Base-by-base conservation (phyloP, 2,329 filamentous ascomycete species). In the Bipolaris zeicola region DNA sequence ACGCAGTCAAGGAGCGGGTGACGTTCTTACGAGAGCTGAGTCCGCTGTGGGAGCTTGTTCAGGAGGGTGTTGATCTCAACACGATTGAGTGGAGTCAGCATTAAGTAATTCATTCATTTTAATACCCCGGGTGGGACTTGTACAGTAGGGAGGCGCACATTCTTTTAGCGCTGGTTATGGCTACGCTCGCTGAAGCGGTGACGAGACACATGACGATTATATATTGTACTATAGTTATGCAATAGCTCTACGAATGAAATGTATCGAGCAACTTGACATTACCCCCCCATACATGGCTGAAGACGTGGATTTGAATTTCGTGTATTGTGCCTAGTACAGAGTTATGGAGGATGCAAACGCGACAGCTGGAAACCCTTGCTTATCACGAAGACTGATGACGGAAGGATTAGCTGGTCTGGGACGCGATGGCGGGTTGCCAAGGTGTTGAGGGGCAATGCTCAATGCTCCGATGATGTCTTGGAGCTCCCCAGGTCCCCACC, bases 51-150 rank as follows among this genome's bases (percentile, higher is more conserved):
- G 95, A 99, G 79, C 80, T 99, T 63, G 95, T 99, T 11, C 95
- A 99, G 79, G 95, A 99, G 77, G 95, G 95, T 14, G 86, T 99
- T 62, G 95, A 96, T 73, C 80, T 99, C 66, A 91, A 96, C 78
- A 96, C 92, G 41, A 99, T 99, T 70, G 89, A 99, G 79, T 99
- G 95, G 95, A 96, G 90, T 75, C 93, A 97, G 81, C 95, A 99
- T 78, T 98, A 82, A 85, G 60, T 10, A 43, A 20, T 20, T 16
- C 37, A 33, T 26, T 55, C 44, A 44, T 55, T 58, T 43, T 64
- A 57, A 63, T 62, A 58, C 58, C 61, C 48, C 41, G 50, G 51
- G 28, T 20, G 41, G 28, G 42, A 53, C 44, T 48, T 71, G 70
- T 71, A 73, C 31, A 64, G 53, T 68, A 72, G 52, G 55, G 52